Percentiles rank a stretch among this genome's conserved stretches.
Conservation (phyloP, 768 basidiomycete genomes). For the Lentinus brumalis region DNA sequence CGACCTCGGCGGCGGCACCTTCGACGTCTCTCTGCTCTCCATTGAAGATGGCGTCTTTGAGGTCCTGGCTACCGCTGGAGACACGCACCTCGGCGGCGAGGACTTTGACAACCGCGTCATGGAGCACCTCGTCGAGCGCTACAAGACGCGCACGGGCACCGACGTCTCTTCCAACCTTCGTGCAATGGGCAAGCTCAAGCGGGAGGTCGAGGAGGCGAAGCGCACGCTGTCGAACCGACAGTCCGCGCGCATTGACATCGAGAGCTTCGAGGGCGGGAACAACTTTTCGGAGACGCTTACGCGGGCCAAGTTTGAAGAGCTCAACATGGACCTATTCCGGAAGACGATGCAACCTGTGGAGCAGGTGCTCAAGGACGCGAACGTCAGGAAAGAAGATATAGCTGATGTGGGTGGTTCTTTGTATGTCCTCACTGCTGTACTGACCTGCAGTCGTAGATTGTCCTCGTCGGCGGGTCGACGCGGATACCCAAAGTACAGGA, state of each 20-base stretch:
- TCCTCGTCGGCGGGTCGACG: constrained; percentile 93
- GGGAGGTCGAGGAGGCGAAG: constrained; percentile 72
- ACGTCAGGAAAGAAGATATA: constrained; percentile 92
- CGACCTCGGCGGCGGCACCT: constrained; percentile 59
- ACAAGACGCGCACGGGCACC: constrained; percentile 64
- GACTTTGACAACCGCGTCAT: constrained; percentile 67
- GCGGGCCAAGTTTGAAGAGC: constrained; percentile 95
- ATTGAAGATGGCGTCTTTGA: constrained; percentile 63
- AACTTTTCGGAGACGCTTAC: constrained; percentile 95
- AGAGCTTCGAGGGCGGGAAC: constrained; percentile 90
- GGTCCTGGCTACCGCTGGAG: constrained; percentile 59
- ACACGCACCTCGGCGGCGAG: constrained; percentile 51
- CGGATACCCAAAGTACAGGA: constrained; percentile 99
- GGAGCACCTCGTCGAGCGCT: constrained; percentile 63
- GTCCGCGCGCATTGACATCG: constrained; percentile 82
- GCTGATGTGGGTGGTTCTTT: constrained; percentile 58
- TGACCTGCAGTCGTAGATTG: constrained; percentile 47
- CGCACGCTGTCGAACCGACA: constrained; percentile 79
- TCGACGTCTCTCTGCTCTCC: constrained; percentile 59
- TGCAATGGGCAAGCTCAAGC: constrained; percentile 67
- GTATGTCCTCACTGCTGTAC: not conserved
- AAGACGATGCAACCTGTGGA: constrained; percentile 99
- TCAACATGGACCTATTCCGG: constrained; percentile 95
- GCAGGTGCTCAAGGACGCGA: constrained; percentile 94
- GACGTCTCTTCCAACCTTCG: constrained; percentile 60